phyloP scores from a whole-genome alignment of 345 rosid genomes.

The Cardamine occulta region DNA sequence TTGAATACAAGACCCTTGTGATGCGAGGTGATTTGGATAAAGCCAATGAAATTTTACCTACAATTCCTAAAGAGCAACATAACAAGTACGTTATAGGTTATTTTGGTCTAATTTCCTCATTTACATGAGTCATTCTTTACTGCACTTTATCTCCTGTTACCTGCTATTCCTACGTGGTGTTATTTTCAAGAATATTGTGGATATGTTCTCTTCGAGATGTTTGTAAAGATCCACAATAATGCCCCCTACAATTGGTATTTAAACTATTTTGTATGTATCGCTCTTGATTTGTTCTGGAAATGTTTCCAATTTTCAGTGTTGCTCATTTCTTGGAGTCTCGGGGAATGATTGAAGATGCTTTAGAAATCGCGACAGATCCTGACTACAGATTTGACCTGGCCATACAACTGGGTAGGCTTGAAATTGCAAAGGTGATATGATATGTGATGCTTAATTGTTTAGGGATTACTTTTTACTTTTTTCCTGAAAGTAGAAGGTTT shows the following conservation, averaged over 20 bases:
- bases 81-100: constrained; percentile 58
- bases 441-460: constrained; percentile 10
- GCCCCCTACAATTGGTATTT: background rate
- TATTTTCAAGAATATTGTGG: constrained; percentile 7
- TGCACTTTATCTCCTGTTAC: constrained; percentile 20
- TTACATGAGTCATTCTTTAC: background rate
- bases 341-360: constrained; percentile 91
- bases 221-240: background rate
- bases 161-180: constrained; percentile 6
- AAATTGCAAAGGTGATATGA: constrained; percentile 77
- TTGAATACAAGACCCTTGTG: constrained; percentile 92
- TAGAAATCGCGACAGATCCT: constrained; percentile 94
- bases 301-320: constrained; percentile 59
- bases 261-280: constrained; percentile 8
- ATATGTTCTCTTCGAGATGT: background rate
- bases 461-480: background rate
- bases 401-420: constrained; percentile 88
- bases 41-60: constrained; percentile 77
- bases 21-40: constrained; percentile 89
- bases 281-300: constrained; percentile 25
- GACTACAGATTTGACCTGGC: constrained; percentile 96
- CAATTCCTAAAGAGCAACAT: constrained; percentile 85
- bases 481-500: background rate
- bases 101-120: constrained; percentile 5
- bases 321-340: constrained; percentile 98